Conservation (phyloP, 1,284 basidiomycete genomes). For the Inonotus obliquus region DNA sequence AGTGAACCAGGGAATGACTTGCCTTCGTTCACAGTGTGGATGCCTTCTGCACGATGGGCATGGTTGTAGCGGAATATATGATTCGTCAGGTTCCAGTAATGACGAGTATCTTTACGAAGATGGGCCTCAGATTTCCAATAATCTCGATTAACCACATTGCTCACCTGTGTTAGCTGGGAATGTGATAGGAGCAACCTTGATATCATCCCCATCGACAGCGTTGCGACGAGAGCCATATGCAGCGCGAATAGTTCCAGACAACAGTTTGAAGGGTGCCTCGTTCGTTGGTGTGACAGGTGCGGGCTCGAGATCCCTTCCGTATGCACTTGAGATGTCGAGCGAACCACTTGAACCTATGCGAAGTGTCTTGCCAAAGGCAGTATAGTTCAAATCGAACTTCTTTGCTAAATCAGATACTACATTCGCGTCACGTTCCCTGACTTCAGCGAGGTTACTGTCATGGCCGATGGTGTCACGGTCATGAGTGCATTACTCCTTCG, state of each 20-base stretch:
- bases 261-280: constrained; percentile 41
- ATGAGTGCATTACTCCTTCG: constrained; percentile 27
- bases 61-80: constrained; percentile 49
- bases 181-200: constrained; percentile 45
- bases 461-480: not conserved
- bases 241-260: constrained; percentile 49
- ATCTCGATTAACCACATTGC: constrained; percentile 9
- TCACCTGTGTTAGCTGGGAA: constrained; percentile 45
- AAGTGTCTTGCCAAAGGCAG: constrained; percentile 36
- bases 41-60: constrained; percentile 20
- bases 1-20: not conserved
- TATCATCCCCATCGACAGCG: constrained; percentile 21
- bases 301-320: constrained; percentile 44
- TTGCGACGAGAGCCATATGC: constrained; percentile 34
- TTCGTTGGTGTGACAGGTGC: constrained; percentile 49
- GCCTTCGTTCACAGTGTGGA: constrained; percentile 37
- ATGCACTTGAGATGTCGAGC: constrained; percentile 40
- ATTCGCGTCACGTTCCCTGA: constrained; percentile 37
- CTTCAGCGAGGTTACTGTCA: constrained; percentile 38
- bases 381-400: constrained; percentile 42
- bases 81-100: constrained; percentile 43
- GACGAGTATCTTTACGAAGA: constrained; percentile 35
- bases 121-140: not conserved
- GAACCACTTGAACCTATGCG: constrained; percentile 31
- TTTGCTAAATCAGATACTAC: constrained; percentile 40